These are phyloP conservation scores for Leccinellum albellum DNA, from an alignment of 768 basidiomycete genomes.

Conservation along the genomic window DNA sequence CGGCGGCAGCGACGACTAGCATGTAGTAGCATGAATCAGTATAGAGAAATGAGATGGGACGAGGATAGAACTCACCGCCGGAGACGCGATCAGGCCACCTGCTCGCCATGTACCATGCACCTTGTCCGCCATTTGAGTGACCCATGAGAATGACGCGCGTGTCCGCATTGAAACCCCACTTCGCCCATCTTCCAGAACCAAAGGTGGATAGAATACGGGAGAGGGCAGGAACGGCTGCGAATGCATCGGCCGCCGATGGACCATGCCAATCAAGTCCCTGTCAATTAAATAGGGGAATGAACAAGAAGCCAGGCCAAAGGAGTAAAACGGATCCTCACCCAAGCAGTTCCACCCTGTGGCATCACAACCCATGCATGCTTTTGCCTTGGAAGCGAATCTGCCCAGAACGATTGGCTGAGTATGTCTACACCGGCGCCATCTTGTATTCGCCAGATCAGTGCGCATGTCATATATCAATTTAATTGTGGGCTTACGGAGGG, in stretches of 20 bases:
- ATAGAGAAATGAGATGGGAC: background rate
- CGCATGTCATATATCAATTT: background rate
- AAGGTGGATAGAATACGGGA: constrained; percentile 38
- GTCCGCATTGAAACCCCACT: constrained; percentile 36
- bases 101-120: constrained; percentile 75
- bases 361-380: constrained; percentile 68
- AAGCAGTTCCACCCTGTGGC: constrained; percentile 81
- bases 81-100: constrained; percentile 74
- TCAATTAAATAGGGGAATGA: background rate
- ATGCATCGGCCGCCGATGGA: constrained; percentile 68
- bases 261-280: constrained; percentile 95
- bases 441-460: constrained; percentile 25
- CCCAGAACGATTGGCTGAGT: constrained; percentile 52
- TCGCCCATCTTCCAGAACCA: constrained; percentile 33
- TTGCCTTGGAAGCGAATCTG: constrained; percentile 56
- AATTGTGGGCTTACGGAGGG: constrained; percentile 50
- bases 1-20: constrained; percentile 72
- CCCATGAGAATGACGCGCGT: constrained; percentile 68
- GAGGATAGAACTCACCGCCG: constrained; percentile 42
- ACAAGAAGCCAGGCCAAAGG: background rate
- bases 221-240: constrained; percentile 58
- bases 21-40: background rate
- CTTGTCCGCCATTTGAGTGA: constrained; percentile 93
- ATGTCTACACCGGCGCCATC: constrained; percentile 89
- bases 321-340: constrained; percentile 46